phyloP scores from a whole-genome alignment of 768 basidiomycete species.

The Tricholoma hemisulphureum region DNA sequence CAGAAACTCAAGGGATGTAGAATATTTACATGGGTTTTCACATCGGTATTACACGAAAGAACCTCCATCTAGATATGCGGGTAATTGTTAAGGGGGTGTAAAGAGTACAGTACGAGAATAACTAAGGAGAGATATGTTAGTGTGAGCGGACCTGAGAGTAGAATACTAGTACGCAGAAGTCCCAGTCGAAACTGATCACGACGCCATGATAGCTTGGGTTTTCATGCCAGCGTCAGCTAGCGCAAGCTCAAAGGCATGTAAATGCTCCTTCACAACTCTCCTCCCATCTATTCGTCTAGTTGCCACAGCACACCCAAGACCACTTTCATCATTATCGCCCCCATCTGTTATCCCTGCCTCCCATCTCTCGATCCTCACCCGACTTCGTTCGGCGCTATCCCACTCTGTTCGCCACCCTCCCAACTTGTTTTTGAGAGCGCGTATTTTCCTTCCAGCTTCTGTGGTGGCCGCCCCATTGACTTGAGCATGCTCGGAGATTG shows the following conservation, averaged over 20 bases:
- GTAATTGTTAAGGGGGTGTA: not conserved
- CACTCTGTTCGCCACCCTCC: slow-evolving; percentile 79
- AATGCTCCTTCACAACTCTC: slow-evolving; percentile 71
- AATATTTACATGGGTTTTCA: not conserved
- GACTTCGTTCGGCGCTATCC: slow-evolving; percentile 83
- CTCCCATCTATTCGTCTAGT: slow-evolving; percentile 63
- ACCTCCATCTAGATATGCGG: not conserved
- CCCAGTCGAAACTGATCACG: slow-evolving; percentile 35
- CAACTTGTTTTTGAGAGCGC: slow-evolving; percentile 80
- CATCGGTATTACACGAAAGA: not conserved
- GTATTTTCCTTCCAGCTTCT: slow-evolving; percentile 83
- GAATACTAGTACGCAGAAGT: slow-evolving; percentile 9
- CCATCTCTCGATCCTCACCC: slow-evolving; percentile 75
- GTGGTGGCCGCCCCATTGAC: slow-evolving; percentile 83
- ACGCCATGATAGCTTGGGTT: slow-evolving; percentile 81
- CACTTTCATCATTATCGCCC: slow-evolving; percentile 27
- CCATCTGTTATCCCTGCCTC: slow-evolving; percentile 59
- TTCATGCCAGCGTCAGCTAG: slow-evolving; percentile 71
- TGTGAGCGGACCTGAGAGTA: slow-evolving; percentile 19
- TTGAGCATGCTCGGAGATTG: slow-evolving; percentile 85
- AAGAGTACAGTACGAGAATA: not conserved
- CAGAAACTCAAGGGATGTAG: not conserved
- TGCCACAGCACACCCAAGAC: slow-evolving; percentile 20
- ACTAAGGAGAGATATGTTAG: not conserved
- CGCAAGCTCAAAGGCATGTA: slow-evolving; percentile 71